These are phyloP conservation scores for Pythium scleroteichum DNA, from an alignment of 352 stramenopile genomes.

Conservation along the genomic window DNA sequence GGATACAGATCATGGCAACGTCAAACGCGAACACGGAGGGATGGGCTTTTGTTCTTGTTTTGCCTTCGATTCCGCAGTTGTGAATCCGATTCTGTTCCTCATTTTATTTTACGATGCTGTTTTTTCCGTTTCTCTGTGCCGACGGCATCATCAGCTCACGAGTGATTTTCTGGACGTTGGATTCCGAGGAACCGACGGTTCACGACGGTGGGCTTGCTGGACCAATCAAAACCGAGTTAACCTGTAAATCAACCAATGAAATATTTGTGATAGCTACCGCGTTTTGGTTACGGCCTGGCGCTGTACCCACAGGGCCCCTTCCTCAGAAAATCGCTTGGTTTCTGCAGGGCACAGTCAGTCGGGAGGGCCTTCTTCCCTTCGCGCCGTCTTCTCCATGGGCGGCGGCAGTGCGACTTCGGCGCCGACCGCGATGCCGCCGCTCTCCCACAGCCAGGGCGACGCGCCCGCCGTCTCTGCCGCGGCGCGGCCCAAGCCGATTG, in stretches of 20 bases:
- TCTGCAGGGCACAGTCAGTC: slow-evolving; percentile 24
- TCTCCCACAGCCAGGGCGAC: slow-evolving; percentile 22
- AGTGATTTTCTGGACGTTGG: background rate
- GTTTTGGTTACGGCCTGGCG: slow-evolving; percentile 5
- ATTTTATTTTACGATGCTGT: slow-evolving; percentile 1
- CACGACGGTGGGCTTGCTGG: slow-evolving; percentile 6
- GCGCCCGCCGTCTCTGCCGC: background rate
- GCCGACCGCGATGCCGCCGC: slow-evolving; percentile 20
- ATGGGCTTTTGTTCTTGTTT: too few species aligned
- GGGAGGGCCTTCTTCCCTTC: slow-evolving; percentile 1
- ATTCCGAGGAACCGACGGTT: background rate
- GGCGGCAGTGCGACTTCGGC: slow-evolving; percentile 13
- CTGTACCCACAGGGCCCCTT: slow-evolving; percentile 8
- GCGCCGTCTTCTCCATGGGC: slow-evolving; percentile 19
- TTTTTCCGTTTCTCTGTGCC: slow-evolving; percentile 1
- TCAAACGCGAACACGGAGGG: too few species aligned
- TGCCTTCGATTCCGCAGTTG: too few species aligned
- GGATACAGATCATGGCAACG: background rate
- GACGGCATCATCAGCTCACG: background rate
- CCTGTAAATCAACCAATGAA: slow-evolving; percentile 4
- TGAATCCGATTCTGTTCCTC: background rate
- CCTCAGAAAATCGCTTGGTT: slow-evolving; percentile 31
- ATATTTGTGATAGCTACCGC: background rate
- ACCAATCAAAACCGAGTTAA: slow-evolving; percentile 13
- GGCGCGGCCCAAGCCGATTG: background rate